Evolutionary conservation across 2,329 filamentous ascomycete genomes (phyloP).

Genomic region (Trichocomaceae sp.): DNA sequence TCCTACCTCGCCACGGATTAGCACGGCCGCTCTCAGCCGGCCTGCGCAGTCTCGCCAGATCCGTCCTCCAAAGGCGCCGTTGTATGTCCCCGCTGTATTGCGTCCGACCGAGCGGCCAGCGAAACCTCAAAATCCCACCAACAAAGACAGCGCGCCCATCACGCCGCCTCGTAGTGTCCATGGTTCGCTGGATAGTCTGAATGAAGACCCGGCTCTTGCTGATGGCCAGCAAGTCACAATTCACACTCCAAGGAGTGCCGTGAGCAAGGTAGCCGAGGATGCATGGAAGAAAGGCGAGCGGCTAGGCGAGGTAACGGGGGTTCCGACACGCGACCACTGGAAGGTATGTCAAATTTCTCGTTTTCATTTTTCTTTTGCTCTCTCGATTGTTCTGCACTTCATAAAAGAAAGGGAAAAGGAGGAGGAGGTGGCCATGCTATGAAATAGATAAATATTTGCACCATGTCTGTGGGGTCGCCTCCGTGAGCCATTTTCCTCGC

Average conservation of each 20-base stretch:
- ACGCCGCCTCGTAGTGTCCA: constrained; percentile 50
- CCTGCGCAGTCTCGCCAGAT: constrained; percentile 49
- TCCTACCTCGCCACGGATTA: constrained; percentile 45
- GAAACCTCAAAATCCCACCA: neutral
- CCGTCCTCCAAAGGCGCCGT: constrained; percentile 53
- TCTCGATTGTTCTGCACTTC: neutral
- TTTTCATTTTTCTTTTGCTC: neutral
- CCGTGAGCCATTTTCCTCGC: constrained; percentile 13
- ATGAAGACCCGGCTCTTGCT: constrained; percentile 29
- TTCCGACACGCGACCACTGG: constrained; percentile 59
- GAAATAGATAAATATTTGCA: neutral
- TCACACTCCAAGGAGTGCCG: constrained; percentile 30
- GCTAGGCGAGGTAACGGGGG: constrained; percentile 51
- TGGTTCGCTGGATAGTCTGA: constrained; percentile 47
- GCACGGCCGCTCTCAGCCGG: constrained; percentile 30
- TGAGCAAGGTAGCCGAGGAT: constrained; percentile 46
- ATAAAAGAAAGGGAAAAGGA: neutral
- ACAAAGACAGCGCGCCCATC: constrained; percentile 35
- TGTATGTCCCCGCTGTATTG: constrained; percentile 58
- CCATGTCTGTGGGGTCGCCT: neutral
- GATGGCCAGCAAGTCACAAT: constrained; percentile 37
- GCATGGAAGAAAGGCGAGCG: constrained; percentile 49
- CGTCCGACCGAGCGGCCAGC: constrained; percentile 51
- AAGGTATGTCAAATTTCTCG: constrained; percentile 40
- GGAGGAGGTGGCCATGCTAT: neutral